Percentiles rank a stretch among this genome's conserved stretches.
phyloP scores from a whole-genome alignment of 495 filamentous ascomycete species.

The Tuber indicum region DNA sequence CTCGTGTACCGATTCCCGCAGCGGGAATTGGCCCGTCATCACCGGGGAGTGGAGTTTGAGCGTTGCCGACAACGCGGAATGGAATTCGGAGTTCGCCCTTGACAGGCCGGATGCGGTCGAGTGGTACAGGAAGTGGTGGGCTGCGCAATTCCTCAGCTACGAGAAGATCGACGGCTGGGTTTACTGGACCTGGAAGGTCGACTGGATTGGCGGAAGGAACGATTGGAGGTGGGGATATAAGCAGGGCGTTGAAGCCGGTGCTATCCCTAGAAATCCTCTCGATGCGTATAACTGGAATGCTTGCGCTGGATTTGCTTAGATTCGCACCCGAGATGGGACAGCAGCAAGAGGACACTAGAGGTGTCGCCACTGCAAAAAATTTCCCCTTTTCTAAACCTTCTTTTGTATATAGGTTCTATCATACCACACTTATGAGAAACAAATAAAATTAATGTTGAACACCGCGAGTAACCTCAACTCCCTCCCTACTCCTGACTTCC shows the following conservation, averaged over 20 bases:
- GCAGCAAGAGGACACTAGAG: neutral
- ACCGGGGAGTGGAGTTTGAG: constrained; percentile 56
- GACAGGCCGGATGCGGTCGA: constrained; percentile 40
- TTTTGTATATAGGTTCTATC: too few relatives aligned
- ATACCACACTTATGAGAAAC: too few relatives aligned
- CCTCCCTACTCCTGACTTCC: too few relatives aligned
- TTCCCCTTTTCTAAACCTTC: too few relatives aligned
- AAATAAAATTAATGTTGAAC: too few relatives aligned
- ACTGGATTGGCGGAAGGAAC: constrained; percentile 44
- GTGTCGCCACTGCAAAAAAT: neutral
- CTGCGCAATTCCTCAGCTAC: constrained; percentile 54
- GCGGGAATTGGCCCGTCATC: constrained; percentile 48
- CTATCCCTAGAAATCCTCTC: constrained; percentile 28
- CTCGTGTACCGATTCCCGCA: constrained; percentile 51
- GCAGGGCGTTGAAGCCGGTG: constrained; percentile 33
- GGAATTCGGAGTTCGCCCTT: constrained; percentile 44
- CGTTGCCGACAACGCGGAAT: constrained; percentile 47
- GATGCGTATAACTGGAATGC: constrained; percentile 27
- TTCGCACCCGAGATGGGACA: neutral
- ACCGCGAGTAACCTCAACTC: too few relatives aligned
- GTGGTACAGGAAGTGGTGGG: constrained; percentile 57
- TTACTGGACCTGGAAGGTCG: constrained; percentile 59
- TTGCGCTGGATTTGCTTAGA: constrained; percentile 25
- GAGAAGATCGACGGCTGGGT: constrained; percentile 57
- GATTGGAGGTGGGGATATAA: constrained; percentile 59